Percentiles rank a stretch among this genome's conserved stretches.
Conservation (phyloP, 495 filamentous ascomycete species). For the Penicillium taxi region DNA sequence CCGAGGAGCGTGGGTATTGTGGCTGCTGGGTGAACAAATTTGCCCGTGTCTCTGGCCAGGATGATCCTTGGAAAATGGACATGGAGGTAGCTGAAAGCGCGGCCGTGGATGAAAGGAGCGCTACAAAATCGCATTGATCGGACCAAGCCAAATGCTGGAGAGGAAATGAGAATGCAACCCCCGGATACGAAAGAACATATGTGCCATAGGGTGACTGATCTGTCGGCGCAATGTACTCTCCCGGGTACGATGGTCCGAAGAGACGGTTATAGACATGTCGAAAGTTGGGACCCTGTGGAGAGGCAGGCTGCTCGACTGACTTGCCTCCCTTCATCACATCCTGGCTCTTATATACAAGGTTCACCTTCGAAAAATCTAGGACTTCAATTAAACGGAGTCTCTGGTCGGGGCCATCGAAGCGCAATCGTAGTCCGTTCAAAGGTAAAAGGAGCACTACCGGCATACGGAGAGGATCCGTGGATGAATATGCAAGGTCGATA, state of each 20-base stretch:
- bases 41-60: conserved; percentile 74
- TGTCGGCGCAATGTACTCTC: conserved; percentile 70
- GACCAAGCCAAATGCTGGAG: conserved; percentile 70
- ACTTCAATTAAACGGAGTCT: conserved; percentile 85
- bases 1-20: conserved; percentile 54
- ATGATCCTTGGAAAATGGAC: conserved; percentile 80
- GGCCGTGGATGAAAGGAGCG: conserved; percentile 69
- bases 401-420: conserved; percentile 91
- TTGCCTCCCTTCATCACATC: conserved; percentile 65
- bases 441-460: conserved; percentile 69
- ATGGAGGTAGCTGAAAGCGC: conserved; percentile 69
- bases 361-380: conserved; percentile 78
- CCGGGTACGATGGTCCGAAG: conserved; percentile 84
- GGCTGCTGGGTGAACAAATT: conserved; percentile 67
- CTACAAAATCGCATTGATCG: conserved; percentile 74
- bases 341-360: conserved; percentile 73
- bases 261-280: conserved; percentile 85
- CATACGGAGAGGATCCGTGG: conserved; percentile 57
- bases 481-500: conserved; percentile 72
- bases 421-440: conserved; percentile 76
- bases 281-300: conserved; percentile 65
- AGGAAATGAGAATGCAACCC: conserved; percentile 85
- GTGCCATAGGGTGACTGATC: conserved; percentile 49
- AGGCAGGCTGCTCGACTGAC: conserved; percentile 28
- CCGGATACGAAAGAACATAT: conserved; percentile 89